Base-by-base conservation (phyloP, 1,284 basidiomycete species). In the Sphagnurus paluster region DNA sequence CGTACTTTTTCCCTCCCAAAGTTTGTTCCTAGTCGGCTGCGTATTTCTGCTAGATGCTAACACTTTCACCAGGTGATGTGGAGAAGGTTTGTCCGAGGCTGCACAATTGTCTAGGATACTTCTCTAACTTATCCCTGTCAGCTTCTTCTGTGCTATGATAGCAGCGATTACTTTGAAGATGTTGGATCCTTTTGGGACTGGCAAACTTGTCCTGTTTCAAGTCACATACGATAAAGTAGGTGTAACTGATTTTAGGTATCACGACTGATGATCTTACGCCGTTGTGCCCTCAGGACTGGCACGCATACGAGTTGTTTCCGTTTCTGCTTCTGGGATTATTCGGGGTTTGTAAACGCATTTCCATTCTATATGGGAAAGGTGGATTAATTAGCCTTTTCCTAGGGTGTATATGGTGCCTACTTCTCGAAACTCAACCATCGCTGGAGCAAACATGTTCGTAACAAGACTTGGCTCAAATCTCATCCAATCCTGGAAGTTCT, bases 91-190 rank as follows among this genome's bases (percentile, higher is more conserved):
- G 66, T 52, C 20, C 10, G 2, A 20, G 2, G 37, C n/a, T n/a
- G n/a, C n/a, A 9, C 6, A 11, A 35, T 16, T 29, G 6, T 11
- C 25, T 8, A 13, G n/a, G 19, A 13, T 5, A 5, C 33, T 26
- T 29, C 10, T 37, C 24, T 41, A 11, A 41, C 13, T 33, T n/a
- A 2, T 23, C 2, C 25, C 17, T 17, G 32, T 46, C 48, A 85
- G 90, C 56, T 97, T 97, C 71, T 96, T 94, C 72, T 96, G 93
- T 60, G 94, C 94, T 0, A 94, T 93, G 78, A 88, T 96, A 55
- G 93, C 93, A 0, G 92, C 92, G 2, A 83, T 93, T 52, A 93
- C 91, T 1, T 72, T 97, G 42, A 88, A 84, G 57, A 83, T 93
- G 54, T 76, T 98, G 32, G 91, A 99, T 66, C 96, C 96, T 0